Evolutionary conservation across 2,329 filamentous ascomycete species (phyloP).

Genomic region (Beauveria sp.): DNA sequence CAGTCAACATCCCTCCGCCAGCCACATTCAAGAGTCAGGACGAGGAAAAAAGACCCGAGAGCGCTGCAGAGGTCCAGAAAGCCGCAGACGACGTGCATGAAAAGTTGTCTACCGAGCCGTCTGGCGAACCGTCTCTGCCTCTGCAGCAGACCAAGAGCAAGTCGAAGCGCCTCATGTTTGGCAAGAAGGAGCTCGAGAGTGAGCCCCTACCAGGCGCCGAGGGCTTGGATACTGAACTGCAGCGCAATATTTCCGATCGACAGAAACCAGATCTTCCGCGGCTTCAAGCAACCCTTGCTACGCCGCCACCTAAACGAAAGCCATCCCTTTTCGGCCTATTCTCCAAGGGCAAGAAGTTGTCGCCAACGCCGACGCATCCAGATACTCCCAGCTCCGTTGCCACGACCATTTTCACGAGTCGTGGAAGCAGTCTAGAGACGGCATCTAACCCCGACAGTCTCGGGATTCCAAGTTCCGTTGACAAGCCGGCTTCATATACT

Average conservation of each 20-base stretch:
- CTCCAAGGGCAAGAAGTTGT: slow-evolving; percentile 33
- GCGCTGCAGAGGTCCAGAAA: background rate
- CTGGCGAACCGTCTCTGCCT: background rate
- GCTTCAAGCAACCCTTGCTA: slow-evolving; percentile 35
- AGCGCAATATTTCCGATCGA: slow-evolving; percentile 41
- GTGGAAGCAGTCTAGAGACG: slow-evolving; percentile 26
- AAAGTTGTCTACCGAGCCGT: slow-evolving; percentile 11
- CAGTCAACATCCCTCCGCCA: slow-evolving; percentile 19
- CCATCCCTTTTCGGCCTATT: slow-evolving; percentile 40
- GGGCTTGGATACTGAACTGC: slow-evolving; percentile 38
- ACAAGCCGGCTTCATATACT: background rate
- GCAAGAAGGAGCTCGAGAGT: background rate
- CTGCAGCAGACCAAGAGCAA: background rate
- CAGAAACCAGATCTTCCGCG: slow-evolving; percentile 40
- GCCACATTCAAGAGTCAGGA: slow-evolving; percentile 12
- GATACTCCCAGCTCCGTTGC: slow-evolving; percentile 26
- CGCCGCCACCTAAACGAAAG: slow-evolving; percentile 25
- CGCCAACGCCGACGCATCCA: slow-evolving; percentile 22
- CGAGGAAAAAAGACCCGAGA: background rate
- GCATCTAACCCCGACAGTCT: slow-evolving; percentile 10
- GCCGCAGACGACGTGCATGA: background rate
- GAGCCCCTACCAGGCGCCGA: slow-evolving; percentile 19
- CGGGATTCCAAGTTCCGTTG: background rate
- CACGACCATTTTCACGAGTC: slow-evolving; percentile 28
- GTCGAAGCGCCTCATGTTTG: background rate